Evolutionary conservation across 23 red algal species (phyloP).

Genomic region (Gracilaria gracilis): DNA sequence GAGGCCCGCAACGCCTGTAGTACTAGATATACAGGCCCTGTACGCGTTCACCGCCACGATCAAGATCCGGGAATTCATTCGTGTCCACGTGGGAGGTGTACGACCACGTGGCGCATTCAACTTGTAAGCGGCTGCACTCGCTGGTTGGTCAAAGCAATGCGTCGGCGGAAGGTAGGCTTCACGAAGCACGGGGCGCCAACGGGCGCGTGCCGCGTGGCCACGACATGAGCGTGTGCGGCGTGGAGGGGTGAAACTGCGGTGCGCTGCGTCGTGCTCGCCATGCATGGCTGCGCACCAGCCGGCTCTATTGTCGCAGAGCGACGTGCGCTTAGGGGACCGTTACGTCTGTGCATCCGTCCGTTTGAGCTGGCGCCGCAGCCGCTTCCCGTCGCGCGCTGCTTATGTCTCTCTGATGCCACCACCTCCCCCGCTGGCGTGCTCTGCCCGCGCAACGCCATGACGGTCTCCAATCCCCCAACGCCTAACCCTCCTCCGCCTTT

Average conservation of each 20-base stretch:
- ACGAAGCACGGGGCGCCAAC: background rate
- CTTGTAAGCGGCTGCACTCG: constrained; percentile 4
- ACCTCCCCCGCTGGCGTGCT: background rate
- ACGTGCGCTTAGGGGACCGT: background rate
- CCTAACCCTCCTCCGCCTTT: constrained; percentile 10
- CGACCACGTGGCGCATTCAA: background rate
- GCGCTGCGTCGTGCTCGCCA: background rate
- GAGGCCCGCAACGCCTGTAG: too few species aligned
- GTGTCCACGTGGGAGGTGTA: background rate
- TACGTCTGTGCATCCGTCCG: constrained; percentile 37
- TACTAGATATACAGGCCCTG: background rate
- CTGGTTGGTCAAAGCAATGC: constrained; percentile 14
- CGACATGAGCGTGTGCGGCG: background rate
- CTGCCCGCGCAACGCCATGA: constrained; percentile 21
- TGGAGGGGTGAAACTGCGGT: background rate
- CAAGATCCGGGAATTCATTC: background rate
- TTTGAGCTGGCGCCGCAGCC: constrained; percentile 14
- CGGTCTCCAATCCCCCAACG: constrained; percentile 13
- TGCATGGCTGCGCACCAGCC: background rate
- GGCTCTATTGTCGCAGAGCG: background rate
- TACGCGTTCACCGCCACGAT: background rate
- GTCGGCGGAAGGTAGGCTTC: constrained; percentile 5
- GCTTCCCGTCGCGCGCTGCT: constrained; percentile 11
- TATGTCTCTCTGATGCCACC: constrained; percentile 14
- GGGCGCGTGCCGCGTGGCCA: background rate